phyloP scores from a whole-genome alignment of 116 monocot genomes.

The Thalassia testudinum region DNA sequence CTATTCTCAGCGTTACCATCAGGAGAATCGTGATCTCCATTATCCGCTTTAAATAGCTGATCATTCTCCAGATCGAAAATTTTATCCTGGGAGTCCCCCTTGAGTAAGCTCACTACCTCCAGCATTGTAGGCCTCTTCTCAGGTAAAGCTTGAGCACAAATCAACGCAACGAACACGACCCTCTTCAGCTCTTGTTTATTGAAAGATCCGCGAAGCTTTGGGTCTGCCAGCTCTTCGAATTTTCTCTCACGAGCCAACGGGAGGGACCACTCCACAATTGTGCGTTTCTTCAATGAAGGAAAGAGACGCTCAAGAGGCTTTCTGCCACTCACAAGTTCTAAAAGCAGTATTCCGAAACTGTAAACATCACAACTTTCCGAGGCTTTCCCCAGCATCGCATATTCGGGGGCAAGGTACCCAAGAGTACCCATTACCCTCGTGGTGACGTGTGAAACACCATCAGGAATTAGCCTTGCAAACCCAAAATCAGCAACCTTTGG shows the following conservation, averaged over 20 bases:
- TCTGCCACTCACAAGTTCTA: conserved; percentile 47
- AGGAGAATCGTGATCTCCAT: background rate
- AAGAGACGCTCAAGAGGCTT: conserved; percentile 29
- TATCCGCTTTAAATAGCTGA: conserved; percentile 25
- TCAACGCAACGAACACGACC: conserved; percentile 34
- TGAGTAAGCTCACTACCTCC: conserved; percentile 37
- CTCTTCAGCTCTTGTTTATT: conserved; percentile 29
- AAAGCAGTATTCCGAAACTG: conserved; percentile 52
- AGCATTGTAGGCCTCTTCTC: conserved; percentile 49
- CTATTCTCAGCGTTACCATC: no score
- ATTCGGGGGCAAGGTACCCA: conserved; percentile 59
- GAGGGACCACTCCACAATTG: conserved; percentile 51
- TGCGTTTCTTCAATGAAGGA: conserved; percentile 6
- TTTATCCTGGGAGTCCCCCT: conserved; percentile 30
- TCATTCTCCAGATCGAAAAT: conserved; percentile 27
- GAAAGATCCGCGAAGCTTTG: conserved; percentile 24
- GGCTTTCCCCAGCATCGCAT: conserved; percentile 41
- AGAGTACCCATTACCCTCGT: conserved; percentile 37
- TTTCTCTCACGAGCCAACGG: conserved; percentile 29
- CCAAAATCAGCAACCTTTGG: conserved; percentile 54
- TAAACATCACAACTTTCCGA: conserved; percentile 56
- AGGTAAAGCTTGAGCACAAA: conserved; percentile 24
- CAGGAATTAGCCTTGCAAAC: conserved; percentile 57
- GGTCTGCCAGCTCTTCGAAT: conserved; percentile 41
- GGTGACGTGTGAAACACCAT: conserved; percentile 41